Base-by-base conservation (phyloP, 306 rosid species). In the Arachis hypogaea region DNA sequence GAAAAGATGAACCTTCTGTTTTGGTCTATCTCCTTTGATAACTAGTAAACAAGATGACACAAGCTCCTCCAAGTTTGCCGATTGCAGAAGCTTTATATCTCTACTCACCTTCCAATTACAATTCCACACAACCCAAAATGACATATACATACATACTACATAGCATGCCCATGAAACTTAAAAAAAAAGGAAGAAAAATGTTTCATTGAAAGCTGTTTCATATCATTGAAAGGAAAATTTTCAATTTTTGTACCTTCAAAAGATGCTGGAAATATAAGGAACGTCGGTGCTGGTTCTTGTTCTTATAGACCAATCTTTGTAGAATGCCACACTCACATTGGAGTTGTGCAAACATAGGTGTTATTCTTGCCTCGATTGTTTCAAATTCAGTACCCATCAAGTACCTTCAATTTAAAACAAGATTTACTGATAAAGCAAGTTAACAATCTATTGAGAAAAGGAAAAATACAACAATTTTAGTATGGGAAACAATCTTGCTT, bases 271-370 rank as follows among this genome's bases (percentile, higher is more conserved):
- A 94, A 72, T 94, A 94, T 9, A 83, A 84, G 78, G 86, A 80
- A 4, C 90, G 97, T 3, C 96, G 84, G 71, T 94, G 98, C 91
- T 94, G 98, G 69, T 94, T 94, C 91, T 89, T 94, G 80, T 88
- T 91, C 82, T 91, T 94, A 82, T 94, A 80, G 0, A 82, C 87
- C 84, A 94, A 71, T 80, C 96, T 84, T 47, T 89, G 86, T 42
- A 91, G 82, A 71, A 94, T 80, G 40, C 82, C 90, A 63, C 66
- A 9, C 78, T 89, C 98, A 18, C 76, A 68, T 80, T 82, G 91
- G 36, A 94, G 94, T 71, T 88, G 97, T 42, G 80, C 71, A 51
- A 85, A 83, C 87, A 89, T 69, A 51, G 89, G 77, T 16, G 54
- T 83, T 70, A 88, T 42, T 80, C 93, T 90, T 72, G 71, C 83